phyloP scores from a whole-genome alignment of 2,329 filamentous ascomycete genomes.

The Parastagonospora avenae region DNA sequence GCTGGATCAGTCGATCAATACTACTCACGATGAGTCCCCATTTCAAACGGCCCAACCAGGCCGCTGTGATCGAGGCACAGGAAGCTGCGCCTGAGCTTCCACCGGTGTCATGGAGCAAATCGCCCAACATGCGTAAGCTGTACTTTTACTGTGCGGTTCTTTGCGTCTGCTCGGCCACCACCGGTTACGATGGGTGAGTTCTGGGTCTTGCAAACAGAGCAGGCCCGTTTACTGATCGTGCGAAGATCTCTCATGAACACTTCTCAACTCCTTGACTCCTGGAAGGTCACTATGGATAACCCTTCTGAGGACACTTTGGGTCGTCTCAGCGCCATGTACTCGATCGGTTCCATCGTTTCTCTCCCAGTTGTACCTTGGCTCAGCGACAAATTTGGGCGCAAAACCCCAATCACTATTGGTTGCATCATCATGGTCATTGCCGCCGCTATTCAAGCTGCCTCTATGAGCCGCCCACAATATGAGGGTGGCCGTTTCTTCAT shows the following conservation, averaged over 20 bases:
- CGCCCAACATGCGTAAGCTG: slow-evolving; percentile 52
- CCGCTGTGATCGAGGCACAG: slow-evolving; percentile 18
- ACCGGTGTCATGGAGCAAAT: slow-evolving; percentile 10
- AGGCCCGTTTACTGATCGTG: slow-evolving; percentile 2
- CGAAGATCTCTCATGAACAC: slow-evolving; percentile 8
- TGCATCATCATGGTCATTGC: slow-evolving; percentile 49
- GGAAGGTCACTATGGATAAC: slow-evolving; percentile 37
- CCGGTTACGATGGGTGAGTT: slow-evolving; percentile 57
- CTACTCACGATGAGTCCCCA: slow-evolving; percentile 12
- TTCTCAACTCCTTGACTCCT: slow-evolving; percentile 38
- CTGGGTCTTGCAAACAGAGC: neutral
- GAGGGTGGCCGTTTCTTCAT: slow-evolving; percentile 58
- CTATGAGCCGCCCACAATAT: slow-evolving; percentile 48
- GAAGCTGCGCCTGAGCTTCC: slow-evolving; percentile 16
- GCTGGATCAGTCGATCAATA: slow-evolving; percentile 12
- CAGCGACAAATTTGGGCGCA: slow-evolving; percentile 47
- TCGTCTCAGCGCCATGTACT: slow-evolving; percentile 47
- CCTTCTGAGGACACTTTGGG: slow-evolving; percentile 43
- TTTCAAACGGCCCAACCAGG: slow-evolving; percentile 16
- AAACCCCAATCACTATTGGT: slow-evolving; percentile 41
- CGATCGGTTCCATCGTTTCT: slow-evolving; percentile 37
- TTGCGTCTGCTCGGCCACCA: slow-evolving; percentile 58
- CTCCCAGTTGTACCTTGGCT: slow-evolving; percentile 33
- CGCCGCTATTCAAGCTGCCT: slow-evolving; percentile 20
- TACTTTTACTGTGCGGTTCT: slow-evolving; percentile 57